Conservation (phyloP, 139 green algal species). For the Gonium pectorale region DNA sequence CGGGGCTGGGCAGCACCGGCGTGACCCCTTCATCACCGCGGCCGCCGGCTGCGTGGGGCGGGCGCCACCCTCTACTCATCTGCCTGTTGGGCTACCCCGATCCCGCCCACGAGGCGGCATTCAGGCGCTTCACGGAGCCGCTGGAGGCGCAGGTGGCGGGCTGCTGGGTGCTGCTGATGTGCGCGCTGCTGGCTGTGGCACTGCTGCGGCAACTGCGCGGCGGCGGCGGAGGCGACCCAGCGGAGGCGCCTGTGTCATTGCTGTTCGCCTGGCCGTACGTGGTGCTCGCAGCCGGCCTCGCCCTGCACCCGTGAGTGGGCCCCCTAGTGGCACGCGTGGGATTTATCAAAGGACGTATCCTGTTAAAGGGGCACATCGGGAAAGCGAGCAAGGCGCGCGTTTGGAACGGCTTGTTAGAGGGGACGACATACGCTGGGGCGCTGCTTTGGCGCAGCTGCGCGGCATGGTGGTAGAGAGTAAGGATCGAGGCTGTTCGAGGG, state of each 20-base stretch:
- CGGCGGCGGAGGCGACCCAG: not conserved
- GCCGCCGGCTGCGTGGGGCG: not conserved
- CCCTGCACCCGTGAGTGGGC: slow-evolving; percentile 11
- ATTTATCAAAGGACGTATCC: too few relatives aligned
- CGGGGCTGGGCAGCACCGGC: too few relatives aligned
- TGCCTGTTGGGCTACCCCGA: slow-evolving; percentile 12
- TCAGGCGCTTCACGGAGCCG: not conserved
- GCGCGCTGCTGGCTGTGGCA: not conserved
- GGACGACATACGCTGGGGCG: too few relatives aligned
- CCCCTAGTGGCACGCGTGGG: too few relatives aligned
- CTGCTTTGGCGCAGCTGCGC: too few relatives aligned
- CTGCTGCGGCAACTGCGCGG: slow-evolving; percentile 4
- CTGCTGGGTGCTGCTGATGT: slow-evolving; percentile 16
- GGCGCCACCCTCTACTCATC: not conserved
- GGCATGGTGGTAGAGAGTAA: too few relatives aligned
- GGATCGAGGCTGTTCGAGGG: too few relatives aligned
- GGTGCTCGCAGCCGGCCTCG: not conserved
- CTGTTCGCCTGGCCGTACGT: slow-evolving; percentile 20
- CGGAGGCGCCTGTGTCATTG: not conserved
- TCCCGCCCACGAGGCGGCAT: not conserved
- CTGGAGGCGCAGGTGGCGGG: slow-evolving; percentile 3
- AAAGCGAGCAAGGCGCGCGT: too few relatives aligned
- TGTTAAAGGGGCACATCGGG: too few relatives aligned
- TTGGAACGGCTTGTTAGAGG: too few relatives aligned
- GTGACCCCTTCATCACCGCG: not conserved